phyloP scores from a whole-genome alignment of 2,329 filamentous ascomycete species.

The Karstenula rhodostoma region DNA sequence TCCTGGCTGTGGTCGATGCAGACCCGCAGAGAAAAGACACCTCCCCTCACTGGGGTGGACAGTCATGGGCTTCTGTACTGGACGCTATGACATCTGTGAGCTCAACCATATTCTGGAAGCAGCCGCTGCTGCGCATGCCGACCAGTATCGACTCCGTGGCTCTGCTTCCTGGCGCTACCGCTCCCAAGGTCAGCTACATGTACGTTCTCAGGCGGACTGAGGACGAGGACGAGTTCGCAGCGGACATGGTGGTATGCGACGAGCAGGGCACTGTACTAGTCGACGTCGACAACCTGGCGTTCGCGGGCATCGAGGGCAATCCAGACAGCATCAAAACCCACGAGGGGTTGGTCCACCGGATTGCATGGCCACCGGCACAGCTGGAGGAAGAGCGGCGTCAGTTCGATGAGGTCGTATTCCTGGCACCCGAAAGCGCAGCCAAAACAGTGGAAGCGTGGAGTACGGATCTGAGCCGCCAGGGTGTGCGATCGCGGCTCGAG shows the following conservation, averaged over 20 bases:
- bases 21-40: constrained; percentile 27
- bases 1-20: constrained; percentile 51
- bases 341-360: constrained; percentile 44
- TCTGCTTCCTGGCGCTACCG: constrained; percentile 17
- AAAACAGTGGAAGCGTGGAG: not conserved
- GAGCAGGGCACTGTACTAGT: constrained; percentile 20
- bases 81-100: constrained; percentile 53
- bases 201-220: constrained; percentile 18
- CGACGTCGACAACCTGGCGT: constrained; percentile 28
- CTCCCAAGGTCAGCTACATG: constrained; percentile 44
- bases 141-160: constrained; percentile 33
- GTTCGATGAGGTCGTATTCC: constrained; percentile 31
- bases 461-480: not conserved
- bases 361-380: constrained; percentile 49
- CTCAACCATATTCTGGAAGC: constrained; percentile 48
- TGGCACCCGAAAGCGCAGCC: not conserved
- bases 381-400: constrained; percentile 36
- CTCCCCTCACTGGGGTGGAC: constrained; percentile 30
- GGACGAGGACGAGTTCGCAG: not conserved
- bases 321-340: constrained; percentile 8
- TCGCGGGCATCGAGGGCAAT: constrained; percentile 33
- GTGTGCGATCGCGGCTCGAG: not conserved
- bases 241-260: constrained; percentile 13
- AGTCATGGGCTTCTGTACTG: constrained; percentile 49
- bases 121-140: constrained; percentile 48